phyloP scores from a whole-genome alignment of 2,329 filamentous ascomycete genomes.

The Pseudogymnoascus sp. region DNA sequence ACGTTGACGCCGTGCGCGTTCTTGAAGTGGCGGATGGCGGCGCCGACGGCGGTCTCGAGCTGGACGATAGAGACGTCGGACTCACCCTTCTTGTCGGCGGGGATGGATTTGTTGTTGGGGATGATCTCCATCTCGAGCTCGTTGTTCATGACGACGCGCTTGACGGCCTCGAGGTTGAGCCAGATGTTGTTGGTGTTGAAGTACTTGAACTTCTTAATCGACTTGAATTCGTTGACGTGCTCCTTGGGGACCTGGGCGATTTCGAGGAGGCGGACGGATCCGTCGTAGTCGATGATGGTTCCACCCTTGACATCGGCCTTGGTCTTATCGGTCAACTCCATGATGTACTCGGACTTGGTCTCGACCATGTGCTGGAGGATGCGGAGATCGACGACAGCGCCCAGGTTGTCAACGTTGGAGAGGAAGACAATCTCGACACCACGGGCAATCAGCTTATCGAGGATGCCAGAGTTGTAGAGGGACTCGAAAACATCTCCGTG shows the following conservation, averaged over 20 bases:
- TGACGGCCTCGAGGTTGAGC: conserved; percentile 96
- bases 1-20: conserved; percentile 99
- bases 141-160: conserved; percentile 97
- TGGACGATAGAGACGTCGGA: conserved; percentile 95
- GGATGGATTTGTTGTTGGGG: conserved; percentile 96
- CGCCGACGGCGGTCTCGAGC: conserved; percentile 96
- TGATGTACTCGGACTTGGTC: conserved; percentile 95
- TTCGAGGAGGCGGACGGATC: conserved; percentile 90
- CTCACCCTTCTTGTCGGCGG: conserved; percentile 99
- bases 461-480: conserved; percentile 96
- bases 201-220: conserved; percentile 99
- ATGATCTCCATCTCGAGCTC: conserved; percentile 99
- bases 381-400: conserved; percentile 92
- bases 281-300: conserved; percentile 99
- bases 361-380: conserved; percentile 99
- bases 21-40: conserved; percentile 96
- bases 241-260: conserved; percentile 99
- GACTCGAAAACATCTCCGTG: conserved; percentile 99
- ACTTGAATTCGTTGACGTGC: conserved; percentile 99
- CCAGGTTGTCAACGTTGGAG: conserved; percentile 98
- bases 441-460: conserved; percentile 90
- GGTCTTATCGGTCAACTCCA: conserved; percentile 99
- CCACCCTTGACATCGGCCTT: conserved; percentile 99
- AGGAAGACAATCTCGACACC: conserved; percentile 98
- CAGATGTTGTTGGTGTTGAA: conserved; percentile 99